These are phyloP conservation scores for Annulohypoxylon truncatum DNA, from an alignment of 2,329 filamentous ascomycete genomes.

Conservation along the genomic window DNA sequence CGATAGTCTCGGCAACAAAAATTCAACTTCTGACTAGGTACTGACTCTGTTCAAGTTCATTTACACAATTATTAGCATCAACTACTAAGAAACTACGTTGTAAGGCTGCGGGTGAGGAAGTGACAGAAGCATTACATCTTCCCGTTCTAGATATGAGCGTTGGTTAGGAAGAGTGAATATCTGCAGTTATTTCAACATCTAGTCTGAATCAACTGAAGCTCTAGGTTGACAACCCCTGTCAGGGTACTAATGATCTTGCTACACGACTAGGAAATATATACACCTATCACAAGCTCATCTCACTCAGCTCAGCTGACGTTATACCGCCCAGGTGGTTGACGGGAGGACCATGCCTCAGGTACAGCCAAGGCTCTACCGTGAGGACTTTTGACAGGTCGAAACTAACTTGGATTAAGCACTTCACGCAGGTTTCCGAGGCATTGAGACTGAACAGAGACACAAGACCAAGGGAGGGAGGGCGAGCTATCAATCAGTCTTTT, in stretches of 20 bases:
- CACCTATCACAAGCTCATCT: neutral
- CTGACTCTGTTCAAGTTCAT: no score
- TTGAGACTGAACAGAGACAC: slow-evolving; percentile 67
- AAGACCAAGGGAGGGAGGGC: slow-evolving; percentile 78
- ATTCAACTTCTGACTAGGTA: no score
- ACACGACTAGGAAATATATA: neutral
- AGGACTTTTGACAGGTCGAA: slow-evolving; percentile 69
- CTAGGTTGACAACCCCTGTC: slow-evolving; percentile 45
- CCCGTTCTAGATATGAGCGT: no score
- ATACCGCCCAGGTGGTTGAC: slow-evolving; percentile 64
- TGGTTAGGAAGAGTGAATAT: no score
- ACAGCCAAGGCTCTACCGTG: slow-evolving; percentile 79
- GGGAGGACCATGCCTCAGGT: slow-evolving; percentile 75
- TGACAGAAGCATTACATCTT: no score
- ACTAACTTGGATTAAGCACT: slow-evolving; percentile 69
- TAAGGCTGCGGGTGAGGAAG: no score
- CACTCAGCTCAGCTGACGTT: slow-evolving; percentile 36
- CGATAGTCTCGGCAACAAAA: no score
- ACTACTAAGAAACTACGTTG: no score
- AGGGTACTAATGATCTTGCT: slow-evolving; percentile 36
- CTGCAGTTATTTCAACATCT: neutral
- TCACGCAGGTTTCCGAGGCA: slow-evolving; percentile 62
- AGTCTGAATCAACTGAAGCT: slow-evolving; percentile 27
- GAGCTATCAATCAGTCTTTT: slow-evolving; percentile 72
- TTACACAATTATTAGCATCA: no score